Evolutionary conservation across 2,329 filamentous ascomycete genomes (phyloP).

Genomic region (Helminthosporium solani): DNA sequence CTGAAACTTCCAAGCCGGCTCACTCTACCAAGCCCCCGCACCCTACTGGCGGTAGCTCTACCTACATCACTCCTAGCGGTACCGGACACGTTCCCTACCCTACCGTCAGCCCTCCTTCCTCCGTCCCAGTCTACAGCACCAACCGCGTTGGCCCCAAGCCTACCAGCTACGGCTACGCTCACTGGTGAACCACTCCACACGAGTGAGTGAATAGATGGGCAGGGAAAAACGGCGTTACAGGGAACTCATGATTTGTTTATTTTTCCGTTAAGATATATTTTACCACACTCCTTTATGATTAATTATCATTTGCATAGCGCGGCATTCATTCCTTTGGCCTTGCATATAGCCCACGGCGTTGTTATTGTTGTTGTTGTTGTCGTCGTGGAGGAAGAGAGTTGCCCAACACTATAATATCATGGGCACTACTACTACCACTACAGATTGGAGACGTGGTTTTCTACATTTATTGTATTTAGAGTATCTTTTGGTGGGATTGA

Average conservation of each 20-base stretch:
- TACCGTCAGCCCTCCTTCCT: slow-evolving; percentile 12
- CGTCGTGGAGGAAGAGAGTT: too few species aligned
- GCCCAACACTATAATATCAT: too few species aligned
- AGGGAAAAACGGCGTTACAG: slow-evolving; percentile 11
- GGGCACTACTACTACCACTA: too few species aligned
- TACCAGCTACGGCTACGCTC: slow-evolving; percentile 11
- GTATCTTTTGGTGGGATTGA: too few species aligned
- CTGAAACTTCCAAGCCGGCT: slow-evolving; percentile 10
- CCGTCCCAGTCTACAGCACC: slow-evolving; percentile 10
- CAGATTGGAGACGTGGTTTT: too few species aligned
- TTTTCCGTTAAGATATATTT: background rate
- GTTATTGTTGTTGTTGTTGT: too few species aligned
- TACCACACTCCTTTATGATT: slow-evolving; percentile 7
- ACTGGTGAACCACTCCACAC: background rate
- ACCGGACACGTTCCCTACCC: slow-evolving; percentile 27
- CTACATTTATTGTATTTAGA: too few species aligned
- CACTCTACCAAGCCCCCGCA: slow-evolving; percentile 1
- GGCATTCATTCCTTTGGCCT: slow-evolving; percentile 18
- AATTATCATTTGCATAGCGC: slow-evolving; percentile 9
- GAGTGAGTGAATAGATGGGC: slow-evolving; percentile 1
- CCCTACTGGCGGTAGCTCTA: slow-evolving; percentile 4
- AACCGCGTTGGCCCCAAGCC: slow-evolving; percentile 18
- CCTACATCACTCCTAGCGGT: slow-evolving; percentile 8
- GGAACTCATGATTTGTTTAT: too few species aligned
- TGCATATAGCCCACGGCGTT: slow-evolving; percentile 31